Conservation (phyloP, 345 rosid genomes). For the Brassica rapa region DNA sequence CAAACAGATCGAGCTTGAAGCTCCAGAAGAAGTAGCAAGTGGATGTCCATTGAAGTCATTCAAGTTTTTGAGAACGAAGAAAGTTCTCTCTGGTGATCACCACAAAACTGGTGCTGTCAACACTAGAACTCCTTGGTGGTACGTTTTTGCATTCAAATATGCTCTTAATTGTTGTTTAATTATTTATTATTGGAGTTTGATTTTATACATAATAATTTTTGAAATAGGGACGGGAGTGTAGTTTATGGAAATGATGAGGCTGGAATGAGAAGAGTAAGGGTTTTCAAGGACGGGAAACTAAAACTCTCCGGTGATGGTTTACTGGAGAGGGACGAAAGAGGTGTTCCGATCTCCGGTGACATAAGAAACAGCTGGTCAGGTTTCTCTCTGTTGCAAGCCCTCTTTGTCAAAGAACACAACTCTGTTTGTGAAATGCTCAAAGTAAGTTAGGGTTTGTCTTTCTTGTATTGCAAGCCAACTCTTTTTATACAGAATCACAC, state of each 20-base stretch:
- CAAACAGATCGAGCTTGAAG: slow-evolving; percentile 58
- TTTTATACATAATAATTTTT: neutral
- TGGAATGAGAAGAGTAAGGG: slow-evolving; percentile 68
- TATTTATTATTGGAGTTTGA: neutral
- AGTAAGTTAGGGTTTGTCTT: slow-evolving; percentile 40
- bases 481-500: neutral
- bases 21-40: slow-evolving; percentile 54
- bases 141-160: slow-evolving; percentile 17
- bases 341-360: slow-evolving; percentile 74
- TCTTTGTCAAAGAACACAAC: slow-evolving; percentile 74
- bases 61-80: slow-evolving; percentile 58
- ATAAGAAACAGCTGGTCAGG: slow-evolving; percentile 84
- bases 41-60: slow-evolving; percentile 69
- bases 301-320: slow-evolving; percentile 56
- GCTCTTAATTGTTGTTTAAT: neutral
- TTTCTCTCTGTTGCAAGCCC: slow-evolving; percentile 67
- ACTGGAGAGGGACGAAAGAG: slow-evolving; percentile 57
- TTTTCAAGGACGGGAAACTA: slow-evolving; percentile 73
- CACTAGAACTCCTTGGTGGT: slow-evolving; percentile 89
- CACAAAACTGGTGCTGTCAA: slow-evolving; percentile 52
- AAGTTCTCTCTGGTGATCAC: slow-evolving; percentile 45
- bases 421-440: slow-evolving; percentile 64
- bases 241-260: slow-evolving; percentile 67
- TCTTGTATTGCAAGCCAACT: slow-evolving; percentile 20
- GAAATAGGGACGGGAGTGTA: slow-evolving; percentile 75